phyloP scores from a whole-genome alignment of 371 early-diverging fungal genomes.

The Nosema muscidifuracis region DNA sequence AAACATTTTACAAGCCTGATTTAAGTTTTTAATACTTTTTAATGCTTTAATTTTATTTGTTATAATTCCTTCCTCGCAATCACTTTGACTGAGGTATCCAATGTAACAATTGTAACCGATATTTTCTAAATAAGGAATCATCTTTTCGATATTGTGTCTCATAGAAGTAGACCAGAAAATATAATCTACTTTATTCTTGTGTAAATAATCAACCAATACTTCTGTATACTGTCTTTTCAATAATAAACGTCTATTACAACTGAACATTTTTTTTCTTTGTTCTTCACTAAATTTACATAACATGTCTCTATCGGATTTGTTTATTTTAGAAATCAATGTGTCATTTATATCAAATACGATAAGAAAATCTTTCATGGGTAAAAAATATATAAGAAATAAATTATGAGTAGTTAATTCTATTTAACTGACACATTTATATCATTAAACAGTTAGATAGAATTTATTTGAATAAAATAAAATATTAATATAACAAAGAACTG shows the following conservation, averaged over 20 bases:
- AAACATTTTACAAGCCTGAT: conserved; percentile 20
- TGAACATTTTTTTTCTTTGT: background rate
- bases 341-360: conserved; percentile 5
- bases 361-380: background rate
- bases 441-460: too few relatives aligned
- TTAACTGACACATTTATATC: too few relatives aligned
- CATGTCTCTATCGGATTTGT: background rate
- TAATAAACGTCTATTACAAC: conserved; percentile 10
- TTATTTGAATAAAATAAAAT: too few relatives aligned
- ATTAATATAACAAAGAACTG: too few relatives aligned
- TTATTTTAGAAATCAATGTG: background rate
- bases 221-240: conserved; percentile 47
- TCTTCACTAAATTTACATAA: background rate
- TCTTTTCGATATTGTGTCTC: conserved; percentile 45
- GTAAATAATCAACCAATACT: conserved; percentile 38
- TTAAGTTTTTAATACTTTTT: conserved; percentile 45
- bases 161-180: conserved; percentile 57
- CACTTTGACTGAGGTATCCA: conserved; percentile 21
- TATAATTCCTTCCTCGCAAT: conserved; percentile 30
- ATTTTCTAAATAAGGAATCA: conserved; percentile 25
- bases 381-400: too few relatives aligned
- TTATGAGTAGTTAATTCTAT: too few relatives aligned
- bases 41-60: conserved; percentile 24
- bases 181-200: conserved; percentile 38
- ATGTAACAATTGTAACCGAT: conserved; percentile 31